Percentiles rank a stretch among this genome's conserved stretches.
These are phyloP conservation scores for Paecilomyces dactylethromorphus DNA, from an alignment of 2,329 filamentous ascomycete species.

Conservation along the genomic window DNA sequence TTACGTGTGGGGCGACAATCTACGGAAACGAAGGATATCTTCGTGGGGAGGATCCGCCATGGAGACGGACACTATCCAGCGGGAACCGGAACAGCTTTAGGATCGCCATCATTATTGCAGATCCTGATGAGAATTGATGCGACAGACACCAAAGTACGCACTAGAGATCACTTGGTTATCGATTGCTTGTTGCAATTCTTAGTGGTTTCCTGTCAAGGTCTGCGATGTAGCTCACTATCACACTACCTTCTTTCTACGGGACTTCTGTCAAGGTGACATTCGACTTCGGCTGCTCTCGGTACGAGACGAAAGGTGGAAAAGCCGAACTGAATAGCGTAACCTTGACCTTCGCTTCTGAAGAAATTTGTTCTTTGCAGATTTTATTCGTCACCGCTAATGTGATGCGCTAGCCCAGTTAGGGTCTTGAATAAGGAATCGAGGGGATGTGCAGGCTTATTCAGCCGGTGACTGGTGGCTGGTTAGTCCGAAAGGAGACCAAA, in stretches of 20 bases:
- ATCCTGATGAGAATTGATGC: background rate
- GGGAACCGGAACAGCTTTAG: background rate
- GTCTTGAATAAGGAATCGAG: too few relatives aligned
- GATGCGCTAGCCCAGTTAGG: background rate
- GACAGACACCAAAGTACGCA: background rate
- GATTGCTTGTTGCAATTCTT: background rate
- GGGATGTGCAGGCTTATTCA: background rate
- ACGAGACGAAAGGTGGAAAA: background rate
- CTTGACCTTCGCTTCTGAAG: background rate
- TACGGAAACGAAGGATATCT: background rate
- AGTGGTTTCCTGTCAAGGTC: background rate
- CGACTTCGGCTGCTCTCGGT: background rate
- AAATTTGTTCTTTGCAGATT: background rate
- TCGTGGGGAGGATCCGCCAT: background rate
- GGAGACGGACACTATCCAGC: background rate
- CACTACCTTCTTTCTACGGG: background rate
- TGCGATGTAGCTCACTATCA: background rate
- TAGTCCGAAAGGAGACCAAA: background rate
- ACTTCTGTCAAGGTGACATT: background rate
- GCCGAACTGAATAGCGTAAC: background rate
- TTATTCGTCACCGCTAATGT: background rate
- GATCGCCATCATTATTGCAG: background rate
- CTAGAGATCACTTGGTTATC: background rate
- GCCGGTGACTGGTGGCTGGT: background rate
- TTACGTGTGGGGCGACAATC: background rate